phyloP scores from a whole-genome alignment of 352 stramenopile genomes.

The Hyaloperonospora brassicae region DNA sequence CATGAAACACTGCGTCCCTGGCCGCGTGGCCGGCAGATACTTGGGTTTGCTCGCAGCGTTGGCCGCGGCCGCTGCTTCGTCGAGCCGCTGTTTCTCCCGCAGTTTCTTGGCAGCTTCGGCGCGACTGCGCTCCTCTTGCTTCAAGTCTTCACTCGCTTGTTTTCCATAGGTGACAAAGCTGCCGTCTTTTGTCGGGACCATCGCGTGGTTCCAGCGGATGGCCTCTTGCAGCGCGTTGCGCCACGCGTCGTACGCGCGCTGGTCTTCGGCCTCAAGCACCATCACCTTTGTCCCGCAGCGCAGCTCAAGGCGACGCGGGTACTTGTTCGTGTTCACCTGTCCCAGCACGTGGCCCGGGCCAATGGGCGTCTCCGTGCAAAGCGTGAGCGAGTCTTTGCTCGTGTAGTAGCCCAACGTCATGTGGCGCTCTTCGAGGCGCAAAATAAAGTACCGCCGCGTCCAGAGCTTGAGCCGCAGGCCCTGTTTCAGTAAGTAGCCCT shows the following conservation, averaged over 20 bases:
- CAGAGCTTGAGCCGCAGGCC: conserved; percentile 72
- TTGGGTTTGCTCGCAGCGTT: conserved; percentile 78
- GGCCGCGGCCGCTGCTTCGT: conserved; percentile 48
- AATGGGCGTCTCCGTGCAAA: conserved; percentile 81
- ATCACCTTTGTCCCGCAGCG: conserved; percentile 65
- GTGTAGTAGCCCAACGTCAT: conserved; percentile 86
- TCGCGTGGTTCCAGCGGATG: conserved; percentile 82
- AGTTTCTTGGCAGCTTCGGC: conserved; percentile 68
- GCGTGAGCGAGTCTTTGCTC: conserved; percentile 67
- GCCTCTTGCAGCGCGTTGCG: conserved; percentile 70
- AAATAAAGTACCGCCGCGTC: conserved; percentile 80
- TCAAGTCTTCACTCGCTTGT: conserved; percentile 61
- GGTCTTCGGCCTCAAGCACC: conserved; percentile 63
- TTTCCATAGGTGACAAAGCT: conserved; percentile 77
- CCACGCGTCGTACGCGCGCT: conserved; percentile 47
- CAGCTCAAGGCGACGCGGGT: conserved; percentile 58
- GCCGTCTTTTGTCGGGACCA: conserved; percentile 73
- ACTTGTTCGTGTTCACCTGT: conserved; percentile 40
- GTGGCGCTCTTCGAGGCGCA: conserved; percentile 79
- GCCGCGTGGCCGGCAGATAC: conserved; percentile 60
- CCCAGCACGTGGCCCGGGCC: conserved; percentile 55
- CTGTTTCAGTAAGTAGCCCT: conserved; percentile 81
- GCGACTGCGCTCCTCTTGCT: conserved; percentile 60
- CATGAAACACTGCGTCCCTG: conserved; percentile 73
- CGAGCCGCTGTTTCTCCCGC: conserved; percentile 60